Percentiles rank a stretch among this genome's conserved stretches.
phyloP scores from a whole-genome alignment of 768 basidiomycete species.

The Pisolithus albus region DNA sequence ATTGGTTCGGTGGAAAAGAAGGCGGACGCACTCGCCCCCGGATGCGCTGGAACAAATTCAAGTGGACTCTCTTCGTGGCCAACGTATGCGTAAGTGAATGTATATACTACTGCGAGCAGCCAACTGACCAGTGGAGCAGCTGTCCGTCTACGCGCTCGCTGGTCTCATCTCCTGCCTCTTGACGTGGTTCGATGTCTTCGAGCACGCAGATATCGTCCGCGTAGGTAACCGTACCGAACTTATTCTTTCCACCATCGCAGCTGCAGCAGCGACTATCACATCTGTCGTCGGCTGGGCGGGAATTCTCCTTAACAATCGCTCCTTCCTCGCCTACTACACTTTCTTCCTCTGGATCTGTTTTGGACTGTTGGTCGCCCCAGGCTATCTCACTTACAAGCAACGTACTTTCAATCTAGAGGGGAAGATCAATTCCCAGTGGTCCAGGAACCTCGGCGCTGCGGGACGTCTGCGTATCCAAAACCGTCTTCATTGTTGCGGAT shows the following conservation, averaged over 20 bases:
- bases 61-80: no score
- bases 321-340: conserved; percentile 70
- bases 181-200: conserved; percentile 73
- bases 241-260: conserved; percentile 63
- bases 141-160: conserved; percentile 54
- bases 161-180: conserved; percentile 61
- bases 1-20: conserved; percentile 36
- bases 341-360: conserved; percentile 71
- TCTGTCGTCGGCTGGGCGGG: conserved; percentile 73
- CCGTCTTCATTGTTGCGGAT: conserved; percentile 72
- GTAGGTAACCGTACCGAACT: conserved; percentile 65
- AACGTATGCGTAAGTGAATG: conserved; percentile 26
- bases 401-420: conserved; percentile 75
- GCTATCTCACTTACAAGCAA: conserved; percentile 73
- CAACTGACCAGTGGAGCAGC: conserved; percentile 24
- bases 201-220: conserved; percentile 61
- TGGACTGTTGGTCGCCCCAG: conserved; percentile 62
- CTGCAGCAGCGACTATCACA: conserved; percentile 52
- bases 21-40: conserved; percentile 33
- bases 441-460: conserved; percentile 46
- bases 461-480: conserved; percentile 69
- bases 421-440: conserved; percentile 77
- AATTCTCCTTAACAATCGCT: conserved; percentile 76
- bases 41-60: conserved; percentile 28
- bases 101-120: no score